Base-by-base conservation (phyloP, 176 grass and related monocot species). In the Dendrocalamus sinicus region DNA sequence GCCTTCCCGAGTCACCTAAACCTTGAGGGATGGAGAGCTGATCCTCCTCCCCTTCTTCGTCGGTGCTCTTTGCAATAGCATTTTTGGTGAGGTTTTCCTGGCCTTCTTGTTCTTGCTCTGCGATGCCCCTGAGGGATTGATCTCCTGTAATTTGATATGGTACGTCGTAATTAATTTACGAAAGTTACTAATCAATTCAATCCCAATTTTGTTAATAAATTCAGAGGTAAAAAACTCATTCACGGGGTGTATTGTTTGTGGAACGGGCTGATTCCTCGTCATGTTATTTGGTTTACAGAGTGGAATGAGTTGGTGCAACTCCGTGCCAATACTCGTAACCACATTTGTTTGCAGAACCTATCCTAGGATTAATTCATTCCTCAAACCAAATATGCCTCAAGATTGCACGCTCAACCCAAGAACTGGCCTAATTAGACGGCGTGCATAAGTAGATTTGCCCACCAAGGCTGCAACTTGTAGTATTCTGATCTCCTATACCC, bases 111-210 rank as follows among this genome's bases (percentile, higher is more conserved):
- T 88, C 86, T 75, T 88, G 81, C 44, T 81, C 91, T 4, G 46
- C 57, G 28, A 72, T 70, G 10, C 76, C 90, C 39, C 67, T 86
- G 53, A 84, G 78, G 16, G 92, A 90, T 65, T 86, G 86, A 64
- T 92, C 93, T 81, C 94, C 96, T 95, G 83, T 24, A 63, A 76
- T 54, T 84, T 43, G 9, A 57, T 44, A 77, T 68, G 41, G 19
- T 32, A 72, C 47, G 67, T 50, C 40, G 73, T 24, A 61, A 73
- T 57, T n/a, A 7, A 16, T 67, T 66, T 5, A 64, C 3, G 40
- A 66, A 64, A 37, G 41, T 73, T 26, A 59, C 24, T 19, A 57
- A 14, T 55, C 1, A 45, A 2, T 15, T 40, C 5, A 14, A 55
- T 10, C 23, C 45, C 40, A 26, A 1, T 75, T 59, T 58, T 74